These are phyloP conservation scores for Kitagawia praeruptora DNA, from an alignment of 129 eudicot species.

Conservation along the genomic window DNA sequence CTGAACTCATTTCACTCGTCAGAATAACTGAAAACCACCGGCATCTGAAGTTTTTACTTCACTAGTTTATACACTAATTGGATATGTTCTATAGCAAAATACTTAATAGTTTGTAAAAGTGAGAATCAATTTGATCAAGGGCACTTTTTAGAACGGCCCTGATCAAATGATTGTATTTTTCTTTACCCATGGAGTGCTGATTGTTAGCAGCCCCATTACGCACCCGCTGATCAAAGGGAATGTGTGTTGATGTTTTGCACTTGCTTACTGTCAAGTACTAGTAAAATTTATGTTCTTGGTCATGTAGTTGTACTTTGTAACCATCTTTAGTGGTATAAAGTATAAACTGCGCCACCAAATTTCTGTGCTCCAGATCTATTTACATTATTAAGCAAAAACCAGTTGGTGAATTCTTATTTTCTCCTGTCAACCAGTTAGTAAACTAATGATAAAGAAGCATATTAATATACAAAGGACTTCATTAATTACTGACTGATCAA, in stretches of 20 bases:
- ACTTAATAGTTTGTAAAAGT: neutral
- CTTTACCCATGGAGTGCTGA: neutral
- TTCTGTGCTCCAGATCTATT: neutral
- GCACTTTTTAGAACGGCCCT: slow-evolving; percentile 13
- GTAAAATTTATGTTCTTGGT: neutral
- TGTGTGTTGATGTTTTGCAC: neutral
- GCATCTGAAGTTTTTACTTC: neutral
- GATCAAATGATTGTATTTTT: neutral
- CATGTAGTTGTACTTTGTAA: neutral
- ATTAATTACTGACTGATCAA: too few relatives aligned
- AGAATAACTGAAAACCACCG: neutral
- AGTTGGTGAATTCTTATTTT: neutral
- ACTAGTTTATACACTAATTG: slow-evolving; percentile 11
- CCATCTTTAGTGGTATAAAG: neutral
- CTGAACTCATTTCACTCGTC: neutral
- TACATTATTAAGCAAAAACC: neutral
- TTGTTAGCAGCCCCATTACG: neutral
- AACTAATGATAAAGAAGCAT: neutral
- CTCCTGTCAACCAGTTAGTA: neutral
- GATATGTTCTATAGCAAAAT: neutral
- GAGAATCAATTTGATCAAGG: slow-evolving; percentile 3
- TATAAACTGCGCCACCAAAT: neutral
- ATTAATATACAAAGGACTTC: too few relatives aligned
- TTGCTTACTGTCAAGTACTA: neutral
- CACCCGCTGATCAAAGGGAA: slow-evolving; percentile 1